These are phyloP conservation scores for Naegleria lovaniensis DNA, from an alignment of 208 protist species.

Conservation along the genomic window DNA sequence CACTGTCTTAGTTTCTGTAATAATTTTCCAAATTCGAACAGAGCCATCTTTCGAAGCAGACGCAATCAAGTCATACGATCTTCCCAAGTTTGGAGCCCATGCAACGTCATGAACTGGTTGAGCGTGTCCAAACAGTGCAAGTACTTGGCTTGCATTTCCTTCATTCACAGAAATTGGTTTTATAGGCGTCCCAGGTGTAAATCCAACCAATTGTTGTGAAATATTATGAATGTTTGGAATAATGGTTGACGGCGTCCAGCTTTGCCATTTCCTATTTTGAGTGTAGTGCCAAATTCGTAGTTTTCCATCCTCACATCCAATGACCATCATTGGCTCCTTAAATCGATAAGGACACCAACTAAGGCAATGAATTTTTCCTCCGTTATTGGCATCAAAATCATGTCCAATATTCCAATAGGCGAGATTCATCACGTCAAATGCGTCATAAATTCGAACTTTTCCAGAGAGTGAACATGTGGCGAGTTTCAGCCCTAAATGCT, in stretches of 20 bases:
- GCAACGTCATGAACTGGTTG: slow-evolving; percentile 47
- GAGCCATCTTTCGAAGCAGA: slow-evolving; percentile 36
- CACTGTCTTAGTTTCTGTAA: background rate
- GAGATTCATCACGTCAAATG: slow-evolving; percentile 63
- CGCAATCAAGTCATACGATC: slow-evolving; percentile 60
- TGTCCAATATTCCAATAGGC: slow-evolving; percentile 46
- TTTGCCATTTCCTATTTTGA: background rate
- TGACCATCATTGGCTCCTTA: slow-evolving; percentile 31
- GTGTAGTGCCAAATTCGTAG: background rate
- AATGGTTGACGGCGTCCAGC: background rate
- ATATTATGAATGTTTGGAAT: background rate
- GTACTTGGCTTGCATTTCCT: background rate
- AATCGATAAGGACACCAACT: slow-evolving; percentile 53
- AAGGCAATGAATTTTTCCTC: slow-evolving; percentile 44
- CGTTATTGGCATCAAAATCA: slow-evolving; percentile 39
- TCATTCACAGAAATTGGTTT: background rate
- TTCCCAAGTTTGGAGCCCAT: slow-evolving; percentile 52
- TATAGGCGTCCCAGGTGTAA: background rate
- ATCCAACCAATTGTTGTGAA: slow-evolving; percentile 13
- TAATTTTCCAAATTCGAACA: slow-evolving; percentile 31
- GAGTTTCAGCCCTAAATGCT: slow-evolving; percentile 57
- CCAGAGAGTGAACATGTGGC: slow-evolving; percentile 43
- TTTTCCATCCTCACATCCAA: background rate
- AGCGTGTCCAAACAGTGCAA: background rate
- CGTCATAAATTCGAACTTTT: slow-evolving; percentile 62